Evolutionary conservation across 2,329 filamentous ascomycete species (phyloP).

Genomic region (Curvularia sp.): DNA sequence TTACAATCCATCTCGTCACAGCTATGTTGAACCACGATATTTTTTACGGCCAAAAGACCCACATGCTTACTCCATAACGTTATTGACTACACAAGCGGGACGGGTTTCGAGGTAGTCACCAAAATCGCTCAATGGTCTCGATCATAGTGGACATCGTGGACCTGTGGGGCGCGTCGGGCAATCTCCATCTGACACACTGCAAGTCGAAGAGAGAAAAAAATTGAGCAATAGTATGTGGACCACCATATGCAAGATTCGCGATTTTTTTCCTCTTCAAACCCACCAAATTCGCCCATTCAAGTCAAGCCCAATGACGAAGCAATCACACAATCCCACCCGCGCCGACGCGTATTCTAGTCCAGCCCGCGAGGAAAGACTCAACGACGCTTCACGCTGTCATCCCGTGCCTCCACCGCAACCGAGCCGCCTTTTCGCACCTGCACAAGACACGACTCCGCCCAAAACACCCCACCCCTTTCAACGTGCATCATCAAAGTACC

Average conservation of each 20-base stretch:
- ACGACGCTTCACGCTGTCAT: not conserved
- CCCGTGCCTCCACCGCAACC: not conserved
- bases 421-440: not conserved
- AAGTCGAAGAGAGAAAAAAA: conserved; percentile 53
- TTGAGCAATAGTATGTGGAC: conserved; percentile 64
- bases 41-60: not conserved
- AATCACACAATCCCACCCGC: not conserved
- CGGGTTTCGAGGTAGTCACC: conserved; percentile 62
- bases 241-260: conserved; percentile 61
- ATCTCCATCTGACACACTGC: conserved; percentile 59
- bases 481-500: not conserved
- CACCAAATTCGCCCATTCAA: conserved; percentile 55
- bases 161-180: conserved; percentile 59
- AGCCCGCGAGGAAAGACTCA: not conserved
- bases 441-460: not conserved
- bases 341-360: not conserved
- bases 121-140: conserved; percentile 67
- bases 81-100: conserved; percentile 62
- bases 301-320: not conserved
- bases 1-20: not conserved
- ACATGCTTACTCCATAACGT: conserved; percentile 56
- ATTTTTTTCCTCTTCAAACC: conserved; percentile 35
- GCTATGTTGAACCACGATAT: not conserved
- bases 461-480: not conserved
- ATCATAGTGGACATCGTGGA: conserved; percentile 63